Evolutionary conservation across 1,139 yeast genomes (phyloP).

Genomic region (Yamadazyma siamensis): DNA sequence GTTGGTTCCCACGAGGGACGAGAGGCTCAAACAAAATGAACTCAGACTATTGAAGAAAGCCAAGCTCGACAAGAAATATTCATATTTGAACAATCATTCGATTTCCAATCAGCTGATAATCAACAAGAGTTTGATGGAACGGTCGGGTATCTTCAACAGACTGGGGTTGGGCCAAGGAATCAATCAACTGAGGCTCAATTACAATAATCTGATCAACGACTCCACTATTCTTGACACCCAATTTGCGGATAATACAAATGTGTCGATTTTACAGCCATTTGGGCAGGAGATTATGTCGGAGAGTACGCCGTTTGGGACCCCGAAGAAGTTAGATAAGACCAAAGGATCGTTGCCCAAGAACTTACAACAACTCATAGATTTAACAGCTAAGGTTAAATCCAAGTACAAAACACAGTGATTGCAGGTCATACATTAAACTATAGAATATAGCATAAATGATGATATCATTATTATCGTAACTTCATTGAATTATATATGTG

Average conservation of each 20-base stretch:
- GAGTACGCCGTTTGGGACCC: slow-evolving; percentile 37
- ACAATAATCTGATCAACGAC: slow-evolving; percentile 3
- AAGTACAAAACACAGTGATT: too few relatives aligned
- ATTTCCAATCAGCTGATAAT: slow-evolving; percentile 11
- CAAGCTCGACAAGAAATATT: slow-evolving; percentile 26
- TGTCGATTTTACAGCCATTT: slow-evolving; percentile 31
- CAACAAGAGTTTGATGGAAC: slow-evolving; percentile 6
- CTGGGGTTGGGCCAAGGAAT: slow-evolving; percentile 2
- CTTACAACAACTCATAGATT: slow-evolving; percentile 33
- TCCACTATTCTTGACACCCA: slow-evolving; percentile 10
- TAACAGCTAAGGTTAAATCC: slow-evolving; percentile 33
- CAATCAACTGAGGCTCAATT: slow-evolving; percentile 3
- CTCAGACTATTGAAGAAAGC: slow-evolving; percentile 26
- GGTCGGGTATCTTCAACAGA: slow-evolving; percentile 1
- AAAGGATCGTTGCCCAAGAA: slow-evolving; percentile 15
- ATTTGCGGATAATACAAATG: slow-evolving; percentile 6
- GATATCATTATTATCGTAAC: too few relatives aligned
- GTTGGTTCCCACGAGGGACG: slow-evolving; percentile 9
- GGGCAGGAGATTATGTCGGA: slow-evolving; percentile 41
- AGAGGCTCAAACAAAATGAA: slow-evolving; percentile 23
- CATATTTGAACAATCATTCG: slow-evolving; percentile 35
- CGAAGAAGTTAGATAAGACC: slow-evolving; percentile 16
- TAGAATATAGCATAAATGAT: too few relatives aligned
- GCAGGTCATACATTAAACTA: too few relatives aligned
- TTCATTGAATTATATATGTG: too few relatives aligned